Percentiles rank a stretch among this genome's conserved stretches.
phyloP scores from a whole-genome alignment of 805 yeast species.

The Kuraishia floccosa region DNA sequence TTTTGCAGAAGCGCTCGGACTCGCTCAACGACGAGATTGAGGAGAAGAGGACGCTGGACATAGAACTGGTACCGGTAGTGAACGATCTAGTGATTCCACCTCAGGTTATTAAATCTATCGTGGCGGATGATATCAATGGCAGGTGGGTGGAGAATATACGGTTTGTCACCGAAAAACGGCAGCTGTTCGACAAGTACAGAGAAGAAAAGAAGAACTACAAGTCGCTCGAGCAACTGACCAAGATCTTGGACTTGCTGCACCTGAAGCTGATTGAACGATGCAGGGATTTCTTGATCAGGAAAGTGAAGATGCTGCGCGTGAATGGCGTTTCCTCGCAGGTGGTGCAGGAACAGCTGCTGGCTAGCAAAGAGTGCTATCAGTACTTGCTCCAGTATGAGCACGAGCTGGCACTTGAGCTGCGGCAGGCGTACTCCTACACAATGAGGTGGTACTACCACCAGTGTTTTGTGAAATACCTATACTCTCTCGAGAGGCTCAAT shows the following conservation, averaged over 20 bases:
- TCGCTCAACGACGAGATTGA: conserved; percentile 34
- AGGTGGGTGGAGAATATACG: conserved; percentile 60
- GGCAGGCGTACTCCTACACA: conserved; percentile 74
- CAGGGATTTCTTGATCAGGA: conserved; percentile 51
- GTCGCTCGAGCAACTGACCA: conserved; percentile 13
- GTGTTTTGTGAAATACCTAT: conserved; percentile 65
- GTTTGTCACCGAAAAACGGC: conserved; percentile 45
- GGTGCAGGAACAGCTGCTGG: conserved; percentile 55
- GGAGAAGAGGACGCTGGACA: conserved; percentile 34
- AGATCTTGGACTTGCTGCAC: conserved; percentile 38
- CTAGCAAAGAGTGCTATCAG: conserved; percentile 47
- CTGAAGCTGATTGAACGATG: conserved; percentile 64
- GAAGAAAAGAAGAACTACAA: conserved; percentile 5
- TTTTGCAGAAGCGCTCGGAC: conserved; percentile 41
- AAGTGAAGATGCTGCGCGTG: conserved; percentile 60
- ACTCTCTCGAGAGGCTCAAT: conserved; percentile 57
- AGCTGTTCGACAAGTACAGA: conserved; percentile 34
- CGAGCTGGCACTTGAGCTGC: conserved; percentile 59
- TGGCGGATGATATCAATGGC: conserved; percentile 42
- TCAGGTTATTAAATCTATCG: conserved; percentile 43
- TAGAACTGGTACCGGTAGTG: conserved; percentile 60
- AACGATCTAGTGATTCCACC: conserved; percentile 73
- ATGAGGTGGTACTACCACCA: conserved; percentile 89
- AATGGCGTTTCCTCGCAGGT: conserved; percentile 60
- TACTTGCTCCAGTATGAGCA: conserved; percentile 46